Conservation (phyloP, 345 rosid genomes). For the Rhodamnia rubescens region DNA sequence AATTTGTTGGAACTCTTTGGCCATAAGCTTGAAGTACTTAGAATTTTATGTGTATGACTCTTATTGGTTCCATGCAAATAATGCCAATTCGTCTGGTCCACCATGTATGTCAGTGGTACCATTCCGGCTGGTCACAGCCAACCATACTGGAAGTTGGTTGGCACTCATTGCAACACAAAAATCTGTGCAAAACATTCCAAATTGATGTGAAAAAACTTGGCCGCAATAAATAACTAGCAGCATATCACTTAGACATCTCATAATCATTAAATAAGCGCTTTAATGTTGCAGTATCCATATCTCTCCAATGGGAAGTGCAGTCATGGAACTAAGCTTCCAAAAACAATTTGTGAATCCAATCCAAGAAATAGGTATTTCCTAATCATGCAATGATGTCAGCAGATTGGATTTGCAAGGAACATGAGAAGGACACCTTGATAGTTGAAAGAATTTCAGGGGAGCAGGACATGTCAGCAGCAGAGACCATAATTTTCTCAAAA, state of each 20-base stretch:
- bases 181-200: not conserved
- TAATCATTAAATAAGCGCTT: not conserved
- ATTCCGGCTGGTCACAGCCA: not conserved
- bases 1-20: not conserved
- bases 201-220: not conserved
- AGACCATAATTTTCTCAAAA: not conserved
- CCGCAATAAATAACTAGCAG: not conserved
- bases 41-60: not conserved
- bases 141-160: not conserved
- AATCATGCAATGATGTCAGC: not conserved
- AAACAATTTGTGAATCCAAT: not conserved
- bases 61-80: not conserved
- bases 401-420: not conserved
- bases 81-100: not conserved
- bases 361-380: not conserved
- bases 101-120: not conserved
- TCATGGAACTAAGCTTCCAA: not conserved
- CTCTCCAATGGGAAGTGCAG: not conserved
- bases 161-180: not conserved
- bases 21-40: not conserved
- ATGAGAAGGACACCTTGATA: not conserved
- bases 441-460: not conserved
- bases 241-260: not conserved
- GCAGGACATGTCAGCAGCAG: not conserved
- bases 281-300: not conserved